These are phyloP conservation scores for Chlorella vulgaris DNA, from an alignment of 139 green algal species.

Conservation along the genomic window DNA sequence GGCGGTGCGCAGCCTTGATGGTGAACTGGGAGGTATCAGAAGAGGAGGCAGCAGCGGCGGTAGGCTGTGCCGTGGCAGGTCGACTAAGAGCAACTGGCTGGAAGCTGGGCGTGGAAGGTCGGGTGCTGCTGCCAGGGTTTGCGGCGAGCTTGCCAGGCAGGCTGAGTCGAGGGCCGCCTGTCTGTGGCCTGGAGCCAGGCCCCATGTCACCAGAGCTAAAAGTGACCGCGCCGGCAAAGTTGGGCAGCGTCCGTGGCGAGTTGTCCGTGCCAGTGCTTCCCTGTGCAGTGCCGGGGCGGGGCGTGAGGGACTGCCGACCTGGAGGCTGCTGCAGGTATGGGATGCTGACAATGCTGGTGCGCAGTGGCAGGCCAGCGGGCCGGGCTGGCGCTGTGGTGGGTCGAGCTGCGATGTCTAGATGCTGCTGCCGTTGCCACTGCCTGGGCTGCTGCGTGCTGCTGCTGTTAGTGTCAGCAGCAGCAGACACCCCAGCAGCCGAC, in stretches of 20 bases:
- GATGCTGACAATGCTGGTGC: not conserved
- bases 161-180: too few relatives aligned
- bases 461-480: not conserved
- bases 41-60: not conserved
- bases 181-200: not conserved
- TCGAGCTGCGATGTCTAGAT: not conserved
- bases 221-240: constrained; percentile 16
- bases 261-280: not conserved
- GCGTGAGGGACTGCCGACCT: not conserved
- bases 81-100: constrained; percentile 7
- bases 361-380: not conserved
- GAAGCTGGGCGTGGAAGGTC: constrained; percentile 32
- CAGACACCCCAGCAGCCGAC: not conserved
- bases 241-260: constrained; percentile 1
- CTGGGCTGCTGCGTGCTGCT: not conserved
- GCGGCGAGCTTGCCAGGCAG: not conserved
- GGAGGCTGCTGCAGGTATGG: not conserved
- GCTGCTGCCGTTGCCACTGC: not conserved
- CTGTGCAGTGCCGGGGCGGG: not conserved
- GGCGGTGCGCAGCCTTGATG: not conserved
- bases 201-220: not conserved
- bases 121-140: not conserved
- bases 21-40: not conserved
- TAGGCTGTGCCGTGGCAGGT: constrained; percentile 5
- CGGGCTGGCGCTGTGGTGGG: not conserved